Base-by-base conservation (phyloP, 495 filamentous ascomycete genomes). In the Venustampulla echinocandica region DNA sequence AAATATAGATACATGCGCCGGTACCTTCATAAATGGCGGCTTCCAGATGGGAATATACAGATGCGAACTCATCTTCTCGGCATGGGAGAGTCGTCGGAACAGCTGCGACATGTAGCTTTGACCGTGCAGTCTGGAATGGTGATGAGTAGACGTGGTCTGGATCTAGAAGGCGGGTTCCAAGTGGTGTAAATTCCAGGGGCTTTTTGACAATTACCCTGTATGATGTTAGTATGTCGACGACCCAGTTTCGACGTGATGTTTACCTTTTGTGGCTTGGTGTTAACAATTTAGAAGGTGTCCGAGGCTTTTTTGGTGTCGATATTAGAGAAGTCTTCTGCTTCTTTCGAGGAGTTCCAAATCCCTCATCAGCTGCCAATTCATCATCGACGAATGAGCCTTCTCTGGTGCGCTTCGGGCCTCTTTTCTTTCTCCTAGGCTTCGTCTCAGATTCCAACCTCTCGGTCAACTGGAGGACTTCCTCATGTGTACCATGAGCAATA, bases 1-100 rank as follows among this genome's bases (percentile, higher is more conserved):
- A 95, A 44, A 99, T 97, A 67, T 99, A 99, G 59, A 99, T 95
- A 62, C 93, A 99, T 3, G 88, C 79, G 6, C 93, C 93, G 3
- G 84, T 83, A 28, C 90, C 93, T 48, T 93, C 90, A 39, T 85
- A 83, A 61, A 99, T 97, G 47, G 93, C 93, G 9, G 88, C 82
- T 54, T 94, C 89, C 32, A 99, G 84, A 61, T 96, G 86, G 2
- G 83, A 82, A 60, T 96, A 96, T 10, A 99, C 93, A 2, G 82
- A 80, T 14, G 79, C 73, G 65, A 97, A 99, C 62, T 99, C 93
- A 11, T 73, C 79, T 53, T 94, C 90, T 46, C 93, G 83, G 63
- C 93, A 97, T 36, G 93, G 93, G 2, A 99, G 76, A 9, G 82
- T 82, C 10, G 82, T 69, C 2, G 93, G 93, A 13, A 99, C 88